Conservation (phyloP, 805 yeast genomes). For the Metschnikowia picachoensis region DNA sequence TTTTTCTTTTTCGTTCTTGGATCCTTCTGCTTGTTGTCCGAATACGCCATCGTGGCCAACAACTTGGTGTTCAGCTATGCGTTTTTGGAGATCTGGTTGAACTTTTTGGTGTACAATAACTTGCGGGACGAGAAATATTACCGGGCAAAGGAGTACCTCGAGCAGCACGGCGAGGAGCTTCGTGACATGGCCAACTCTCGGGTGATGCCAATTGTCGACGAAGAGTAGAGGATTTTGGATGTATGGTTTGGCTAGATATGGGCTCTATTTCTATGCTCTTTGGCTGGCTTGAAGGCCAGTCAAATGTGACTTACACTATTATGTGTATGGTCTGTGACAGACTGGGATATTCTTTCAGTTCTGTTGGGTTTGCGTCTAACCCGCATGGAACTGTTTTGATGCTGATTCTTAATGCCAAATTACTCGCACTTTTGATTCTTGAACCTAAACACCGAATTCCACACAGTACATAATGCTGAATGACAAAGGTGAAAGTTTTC, state of each 20-base stretch:
- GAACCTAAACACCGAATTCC: too few relatives aligned
- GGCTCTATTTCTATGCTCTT: too few relatives aligned
- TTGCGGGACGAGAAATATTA: slow-evolving; percentile 61
- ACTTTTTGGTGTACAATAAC: slow-evolving; percentile 56
- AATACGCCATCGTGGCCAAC: slow-evolving; percentile 50
- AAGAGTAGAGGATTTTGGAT: background rate
- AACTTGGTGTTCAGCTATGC: slow-evolving; percentile 56
- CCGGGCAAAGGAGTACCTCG: slow-evolving; percentile 40
- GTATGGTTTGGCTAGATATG: background rate
- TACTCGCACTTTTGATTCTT: too few relatives aligned
- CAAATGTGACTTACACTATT: too few relatives aligned
- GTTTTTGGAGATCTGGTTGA: slow-evolving; percentile 68
- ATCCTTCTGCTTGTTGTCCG: slow-evolving; percentile 45
- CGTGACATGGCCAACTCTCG: slow-evolving; percentile 26
- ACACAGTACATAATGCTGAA: too few relatives aligned
- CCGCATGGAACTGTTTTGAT: too few relatives aligned
- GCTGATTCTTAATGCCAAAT: too few relatives aligned
- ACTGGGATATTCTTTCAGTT: too few relatives aligned
- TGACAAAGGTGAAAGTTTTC: too few relatives aligned
- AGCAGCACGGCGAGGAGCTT: slow-evolving; percentile 37
- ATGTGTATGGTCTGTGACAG: too few relatives aligned
- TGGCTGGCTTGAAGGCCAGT: too few relatives aligned
- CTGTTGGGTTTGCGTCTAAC: too few relatives aligned
- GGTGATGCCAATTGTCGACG: slow-evolving; percentile 30
- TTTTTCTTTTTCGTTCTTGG: slow-evolving; percentile 47